Base-by-base conservation (phyloP, 2,329 filamentous ascomycete genomes). In the Cercospora zeae-maydis region DNA sequence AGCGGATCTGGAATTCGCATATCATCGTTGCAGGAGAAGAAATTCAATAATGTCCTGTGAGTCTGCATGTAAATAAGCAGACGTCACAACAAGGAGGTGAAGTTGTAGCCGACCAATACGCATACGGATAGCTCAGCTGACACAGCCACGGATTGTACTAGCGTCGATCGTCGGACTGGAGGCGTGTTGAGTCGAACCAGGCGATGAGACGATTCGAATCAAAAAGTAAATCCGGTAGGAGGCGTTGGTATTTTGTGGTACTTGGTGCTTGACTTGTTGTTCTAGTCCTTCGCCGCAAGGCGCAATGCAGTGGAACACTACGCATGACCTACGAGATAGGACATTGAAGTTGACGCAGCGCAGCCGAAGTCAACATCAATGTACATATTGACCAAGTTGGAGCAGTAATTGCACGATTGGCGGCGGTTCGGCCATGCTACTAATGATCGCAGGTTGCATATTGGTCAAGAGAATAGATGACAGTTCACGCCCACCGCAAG, bases 101-200 rank as follows among this genome's bases (percentile, higher is more conserved):
- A 42, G 54, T 42, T n/a, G 19, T 3, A 42, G 54, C 36, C 36
- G 34, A 37, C 54, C 36, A 57, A 42, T 57, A 42, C 34, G 54
- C 36, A 31, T 13, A 19, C 11, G n/a, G 19, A 31, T 27, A 45
- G 21, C 24, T 37, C 24, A 19, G 54, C 54, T 57, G 54, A 57
- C 54, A 57, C 42, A 55, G 54, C 54, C 54, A 42, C 16, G 33
- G 54, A 36, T 27, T 42, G 24, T 11, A 21, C 33, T 57, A 57
- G 54, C 54, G 54, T 37, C 54, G 54, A 57, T 57, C 27, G 19
- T 37, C 21, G 31, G 27, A 31, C 34, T 24, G 19, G 33, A 55
- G 52, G 52, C 52, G 31, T 19, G 8, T 37, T 14, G 31, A 24
- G 8, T n/a, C n/a, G n/a, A n/a, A n/a, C n/a, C n/a, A n/a, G n/a